Evolutionary conservation across 371 early-diverging fungal genomes (phyloP).

Genomic region (Saksenaea vasiformis): DNA sequence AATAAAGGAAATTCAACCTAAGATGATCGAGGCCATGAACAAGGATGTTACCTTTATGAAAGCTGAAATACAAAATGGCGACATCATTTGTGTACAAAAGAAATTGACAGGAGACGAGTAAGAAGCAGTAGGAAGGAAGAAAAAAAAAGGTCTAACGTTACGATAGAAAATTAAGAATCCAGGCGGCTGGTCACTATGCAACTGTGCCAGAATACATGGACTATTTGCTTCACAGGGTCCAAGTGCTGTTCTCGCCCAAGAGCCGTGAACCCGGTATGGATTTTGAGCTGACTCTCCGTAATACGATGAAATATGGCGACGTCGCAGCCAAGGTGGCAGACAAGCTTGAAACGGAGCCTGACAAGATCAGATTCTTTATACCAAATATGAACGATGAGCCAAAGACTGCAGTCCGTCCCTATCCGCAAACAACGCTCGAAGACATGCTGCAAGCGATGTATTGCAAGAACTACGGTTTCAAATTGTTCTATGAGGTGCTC

Average conservation of each 20-base stretch:
- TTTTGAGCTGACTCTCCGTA: conserved; percentile 11
- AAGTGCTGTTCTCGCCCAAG: conserved; percentile 66
- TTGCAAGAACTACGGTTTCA: background rate
- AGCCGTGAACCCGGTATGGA: conserved; percentile 5
- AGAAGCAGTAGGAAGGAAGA: background rate
- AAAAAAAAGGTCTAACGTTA: background rate
- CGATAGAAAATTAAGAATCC: background rate
- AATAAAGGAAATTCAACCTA: conserved; percentile 1
- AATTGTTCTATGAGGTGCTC: conserved; percentile 75
- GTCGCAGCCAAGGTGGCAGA: conserved; percentile 11
- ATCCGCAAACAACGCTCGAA: conserved; percentile 1
- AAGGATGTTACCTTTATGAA: conserved; percentile 54
- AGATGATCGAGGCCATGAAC: conserved; percentile 57
- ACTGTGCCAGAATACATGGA: conserved; percentile 72
- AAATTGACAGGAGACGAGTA: conserved; percentile 56
- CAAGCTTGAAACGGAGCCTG: conserved; percentile 10
- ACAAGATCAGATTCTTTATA: conserved; percentile 10
- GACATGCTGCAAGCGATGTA: conserved; percentile 14
- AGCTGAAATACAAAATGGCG: conserved; percentile 79
- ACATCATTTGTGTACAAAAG: conserved; percentile 82
- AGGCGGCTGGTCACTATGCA: conserved; percentile 13
- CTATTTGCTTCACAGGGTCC: conserved; percentile 58
- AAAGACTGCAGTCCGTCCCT: conserved; percentile 10
- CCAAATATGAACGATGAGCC: conserved; percentile 18
- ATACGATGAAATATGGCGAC: conserved; percentile 14